Evolutionary conservation across 805 yeast genomes (phyloP).

Genomic region (Wickerhamomyces bovis): DNA sequence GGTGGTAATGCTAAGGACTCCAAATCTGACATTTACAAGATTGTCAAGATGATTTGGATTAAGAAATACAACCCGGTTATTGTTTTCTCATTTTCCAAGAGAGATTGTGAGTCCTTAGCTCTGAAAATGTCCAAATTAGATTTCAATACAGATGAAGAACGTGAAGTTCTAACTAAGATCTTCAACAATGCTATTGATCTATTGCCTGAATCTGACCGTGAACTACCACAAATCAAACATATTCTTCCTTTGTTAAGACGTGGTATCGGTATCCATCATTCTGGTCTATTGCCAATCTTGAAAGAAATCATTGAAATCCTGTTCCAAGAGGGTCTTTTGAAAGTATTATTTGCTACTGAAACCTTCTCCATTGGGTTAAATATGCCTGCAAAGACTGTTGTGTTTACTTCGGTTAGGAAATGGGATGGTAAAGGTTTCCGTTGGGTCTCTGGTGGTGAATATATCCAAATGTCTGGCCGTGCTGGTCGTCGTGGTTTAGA

Average conservation of each 20-base stretch:
- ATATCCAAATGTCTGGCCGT: constrained; percentile 98
- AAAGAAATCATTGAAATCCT: constrained; percentile 94
- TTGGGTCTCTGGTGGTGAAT: constrained; percentile 99
- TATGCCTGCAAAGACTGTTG: constrained; percentile 99
- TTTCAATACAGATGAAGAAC: constrained; percentile 90
- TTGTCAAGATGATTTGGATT: constrained; percentile 96
- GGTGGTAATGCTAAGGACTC: constrained; percentile 66
- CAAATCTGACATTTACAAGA: constrained; percentile 85
- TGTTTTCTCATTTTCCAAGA: constrained; percentile 95
- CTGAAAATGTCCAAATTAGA: constrained; percentile 93
- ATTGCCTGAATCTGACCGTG: constrained; percentile 85
- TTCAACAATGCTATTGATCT: constrained; percentile 85
- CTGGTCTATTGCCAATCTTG: constrained; percentile 88
- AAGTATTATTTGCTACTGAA: constrained; percentile 95
- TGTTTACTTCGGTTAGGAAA: constrained; percentile 92
- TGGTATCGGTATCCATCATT: constrained; percentile 98
- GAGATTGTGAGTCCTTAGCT: constrained; percentile 94
- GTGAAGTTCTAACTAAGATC: constrained; percentile 83
- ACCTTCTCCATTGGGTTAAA: constrained; percentile 97
- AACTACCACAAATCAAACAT: constrained; percentile 90
- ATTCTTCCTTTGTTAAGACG: constrained; percentile 83
- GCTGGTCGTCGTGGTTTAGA: constrained; percentile 99
- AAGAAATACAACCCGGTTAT: constrained; percentile 96
- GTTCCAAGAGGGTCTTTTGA: constrained; percentile 93
- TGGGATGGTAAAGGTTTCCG: constrained; percentile 98